phyloP scores from a whole-genome alignment of 202 grass and related monocot species.

The Cymbopogon flexuosus region DNA sequence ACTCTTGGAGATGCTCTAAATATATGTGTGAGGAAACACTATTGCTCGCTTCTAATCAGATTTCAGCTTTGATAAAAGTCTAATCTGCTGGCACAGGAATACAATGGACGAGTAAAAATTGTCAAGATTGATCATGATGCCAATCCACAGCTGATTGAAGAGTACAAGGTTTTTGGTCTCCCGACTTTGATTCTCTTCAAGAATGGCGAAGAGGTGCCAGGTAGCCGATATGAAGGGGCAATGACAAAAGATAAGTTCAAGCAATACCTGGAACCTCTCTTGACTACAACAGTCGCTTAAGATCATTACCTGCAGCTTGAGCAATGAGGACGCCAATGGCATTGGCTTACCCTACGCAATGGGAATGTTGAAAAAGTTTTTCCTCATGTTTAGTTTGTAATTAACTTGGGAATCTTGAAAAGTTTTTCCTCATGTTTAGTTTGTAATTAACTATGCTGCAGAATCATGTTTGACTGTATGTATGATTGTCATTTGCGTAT shows the following conservation, averaged over 20 bases:
- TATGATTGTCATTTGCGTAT: slow-evolving; percentile 7
- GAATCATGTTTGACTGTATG: background rate
- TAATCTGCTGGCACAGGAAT: slow-evolving; percentile 59
- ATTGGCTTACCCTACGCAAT: background rate
- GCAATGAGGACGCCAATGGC: slow-evolving; percentile 16
- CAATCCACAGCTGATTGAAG: slow-evolving; percentile 65
- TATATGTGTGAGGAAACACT: background rate
- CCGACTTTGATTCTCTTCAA: slow-evolving; percentile 87
- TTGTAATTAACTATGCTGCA: slow-evolving; percentile 33
- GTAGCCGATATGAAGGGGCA: slow-evolving; percentile 83
- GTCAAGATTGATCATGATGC: slow-evolving; percentile 90
- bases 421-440: background rate
- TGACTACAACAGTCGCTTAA: slow-evolving; percentile 48
- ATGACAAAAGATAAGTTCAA: slow-evolving; percentile 84
- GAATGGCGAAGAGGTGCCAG: slow-evolving; percentile 73
- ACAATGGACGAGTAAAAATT: slow-evolving; percentile 64
- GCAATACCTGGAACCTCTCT: slow-evolving; percentile 65
- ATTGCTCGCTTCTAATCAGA: background rate
- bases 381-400: slow-evolving; percentile 15
- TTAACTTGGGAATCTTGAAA: background rate
- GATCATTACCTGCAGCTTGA: background rate
- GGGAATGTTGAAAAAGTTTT: background rate
- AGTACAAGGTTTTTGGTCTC: slow-evolving; percentile 87
- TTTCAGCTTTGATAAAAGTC: background rate
- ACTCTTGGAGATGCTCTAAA: background rate